Percentiles rank a stretch among this genome's conserved stretches.
These are phyloP conservation scores for Sclerotinia spermophila DNA, from an alignment of 2,329 filamentous ascomycete species.

Conservation along the genomic window DNA sequence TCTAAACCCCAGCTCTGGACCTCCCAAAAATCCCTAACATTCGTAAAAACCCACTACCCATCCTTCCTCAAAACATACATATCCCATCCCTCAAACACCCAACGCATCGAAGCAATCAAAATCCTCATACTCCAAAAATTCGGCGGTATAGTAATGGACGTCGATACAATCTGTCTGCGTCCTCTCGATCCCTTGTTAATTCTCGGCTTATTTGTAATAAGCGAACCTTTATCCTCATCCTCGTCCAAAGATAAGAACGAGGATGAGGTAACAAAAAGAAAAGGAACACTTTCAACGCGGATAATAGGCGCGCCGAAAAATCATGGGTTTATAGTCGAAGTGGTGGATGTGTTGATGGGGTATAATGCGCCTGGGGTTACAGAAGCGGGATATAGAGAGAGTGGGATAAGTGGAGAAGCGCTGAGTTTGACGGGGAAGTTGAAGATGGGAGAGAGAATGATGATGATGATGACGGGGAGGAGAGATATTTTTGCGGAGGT, in stretches of 20 bases:
- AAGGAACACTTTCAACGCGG: background rate
- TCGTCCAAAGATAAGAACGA: too few species aligned
- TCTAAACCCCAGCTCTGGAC: background rate
- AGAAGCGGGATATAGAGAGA: fast-evolving
- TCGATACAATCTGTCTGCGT: background rate
- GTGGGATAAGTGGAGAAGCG: fast-evolving
- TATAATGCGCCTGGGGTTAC: background rate
- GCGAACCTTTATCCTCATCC: background rate
- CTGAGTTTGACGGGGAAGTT: background rate
- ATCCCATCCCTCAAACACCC: background rate
- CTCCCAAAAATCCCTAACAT: background rate
- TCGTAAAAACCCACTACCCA: background rate
- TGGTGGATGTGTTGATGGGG: background rate
- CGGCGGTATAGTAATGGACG: background rate
- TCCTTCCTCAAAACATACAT: background rate
- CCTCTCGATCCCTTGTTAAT: background rate
- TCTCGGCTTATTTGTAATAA: background rate
- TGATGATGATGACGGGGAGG: background rate
- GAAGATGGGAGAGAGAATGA: background rate
- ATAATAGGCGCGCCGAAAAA: background rate
- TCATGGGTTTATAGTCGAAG: background rate
- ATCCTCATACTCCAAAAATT: background rate
- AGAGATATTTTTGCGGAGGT: background rate
- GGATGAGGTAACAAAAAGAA: background rate
- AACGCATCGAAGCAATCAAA: background rate